Evolutionary conservation across 106 monocot genomes (phyloP), one percentile per base, ranked within the genome.

Genomic region (Phalaenopsis aphrodite): DNA sequence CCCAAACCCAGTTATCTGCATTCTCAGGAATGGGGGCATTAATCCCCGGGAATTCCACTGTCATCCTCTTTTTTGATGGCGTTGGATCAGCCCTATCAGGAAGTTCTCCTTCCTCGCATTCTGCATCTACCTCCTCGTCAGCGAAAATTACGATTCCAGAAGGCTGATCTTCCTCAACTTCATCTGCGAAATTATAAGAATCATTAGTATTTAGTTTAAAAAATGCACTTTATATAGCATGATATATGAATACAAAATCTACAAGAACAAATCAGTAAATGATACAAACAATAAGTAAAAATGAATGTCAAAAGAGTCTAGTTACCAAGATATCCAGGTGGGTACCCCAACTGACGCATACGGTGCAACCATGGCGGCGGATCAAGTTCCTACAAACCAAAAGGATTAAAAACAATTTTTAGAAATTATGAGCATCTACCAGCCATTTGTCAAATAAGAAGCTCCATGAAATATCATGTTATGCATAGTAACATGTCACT

Each of bases 241-340:
- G 11, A 52, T 12, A 52, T 52, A 52, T 3, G 52, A 52, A 12
- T 52, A 52, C 12, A 52, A 52, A 52, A 10, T 52, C 52, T 52
- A 52, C 52, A 52, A 2, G 14, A 1, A 14, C 52, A 52, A 52
- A 52, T 52, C 52, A 52, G 52, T 12, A 52, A 14, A 52, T 12
- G 14, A 52, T 12, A 52, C 0, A 52, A 52, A 52, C 14, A 52
- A 52, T 12, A 14, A 12, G 52, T 52, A 61, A 61, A 61, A 61
- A 61, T 61, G 5, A 61, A 61, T 5, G 18, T n/a, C 21, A 61
- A 69, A 69, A 69, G 69, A 76, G 24, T 49, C 47, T 7, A 52
- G 21, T 71, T 85, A 95, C 96, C 96, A 55, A 97, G 75, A 90
- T 97, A 97, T 84, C 94, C 94, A 56, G 94, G 96, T 81, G 96